Evolutionary conservation across 2,329 filamentous ascomycete species (phyloP), one percentile per base, ranked within the genome.

Genomic region (Nannizziopsis barbatae): DNA sequence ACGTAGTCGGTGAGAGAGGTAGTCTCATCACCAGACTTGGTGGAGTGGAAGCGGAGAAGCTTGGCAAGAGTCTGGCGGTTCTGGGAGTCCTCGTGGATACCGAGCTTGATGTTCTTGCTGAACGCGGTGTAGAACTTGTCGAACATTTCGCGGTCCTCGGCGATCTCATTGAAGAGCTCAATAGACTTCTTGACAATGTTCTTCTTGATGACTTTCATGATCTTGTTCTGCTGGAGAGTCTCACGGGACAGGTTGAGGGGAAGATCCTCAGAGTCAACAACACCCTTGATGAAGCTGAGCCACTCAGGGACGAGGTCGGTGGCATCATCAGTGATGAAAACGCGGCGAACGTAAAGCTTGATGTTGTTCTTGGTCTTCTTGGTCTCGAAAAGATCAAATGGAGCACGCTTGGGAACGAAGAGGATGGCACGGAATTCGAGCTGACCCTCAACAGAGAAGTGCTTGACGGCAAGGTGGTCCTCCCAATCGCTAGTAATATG

Each of bases 301-400:
- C 92, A 98, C 79, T 98, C 92, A 53, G 92, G 92, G 59, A 98
- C 93, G 74, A 98, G 84, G 70, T 98, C 92, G 62, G 92, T 96
- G 62, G 92, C 92, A 71, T 98, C 92, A 61, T 98, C 92, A 53
- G 92, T 98, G 79, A 98, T 98, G 85, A 98, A 98, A 73, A 98
- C 92, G 71, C 92, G 92, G 71, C 92, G 90, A 66, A 98, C 92
- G 76, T 98, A 98, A 63, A 98, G 84, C 84, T 98, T 98, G 82
- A 98, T 96, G 85, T 98, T 98, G 86, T 96, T 98, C 88, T 98
- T 98, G 69, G 90, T 95, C 85, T 95, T 95, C 87, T 98, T 98
- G 70, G 90, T 95, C 85, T 98, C 92, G 71, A 98, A 98, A 55
- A 98, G 86, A 68, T 98, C 92, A 72, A 98, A 98, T 63, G 92